Percentiles rank a stretch among this genome's conserved stretches.
These are phyloP conservation scores for Peziza echinospora DNA, from an alignment of 495 filamentous ascomycete species.

Conservation along the genomic window DNA sequence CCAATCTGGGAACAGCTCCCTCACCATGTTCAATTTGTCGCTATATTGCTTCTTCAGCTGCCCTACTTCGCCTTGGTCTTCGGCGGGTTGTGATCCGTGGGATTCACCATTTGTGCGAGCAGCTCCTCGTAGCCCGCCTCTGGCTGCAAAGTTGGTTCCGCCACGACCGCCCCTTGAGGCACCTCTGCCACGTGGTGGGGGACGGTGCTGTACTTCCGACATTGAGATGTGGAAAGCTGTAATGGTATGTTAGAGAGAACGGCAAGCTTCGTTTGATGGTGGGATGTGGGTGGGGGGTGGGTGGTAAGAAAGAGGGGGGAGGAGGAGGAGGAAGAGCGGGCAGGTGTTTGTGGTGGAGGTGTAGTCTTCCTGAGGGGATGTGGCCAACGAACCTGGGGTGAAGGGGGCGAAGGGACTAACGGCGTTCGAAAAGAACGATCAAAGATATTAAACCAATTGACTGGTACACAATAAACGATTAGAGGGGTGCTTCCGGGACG, in stretches of 20 bases:
- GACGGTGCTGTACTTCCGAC: constrained; percentile 81
- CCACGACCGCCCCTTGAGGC: constrained; percentile 65
- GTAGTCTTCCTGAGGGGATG: constrained; percentile 7
- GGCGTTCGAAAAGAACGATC: not conserved
- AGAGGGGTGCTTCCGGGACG: too few relatives aligned
- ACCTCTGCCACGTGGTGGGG: constrained; percentile 55
- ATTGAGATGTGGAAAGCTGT: constrained; percentile 29
- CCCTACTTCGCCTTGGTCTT: constrained; percentile 78
- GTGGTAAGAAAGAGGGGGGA: constrained; percentile 5
- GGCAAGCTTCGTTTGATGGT: constrained; percentile 3
- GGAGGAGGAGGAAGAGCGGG: too few relatives aligned
- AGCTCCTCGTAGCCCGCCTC: constrained; percentile 42
- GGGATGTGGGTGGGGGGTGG: constrained; percentile 4
- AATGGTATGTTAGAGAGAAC: constrained; percentile 15
- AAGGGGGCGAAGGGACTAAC: not conserved
- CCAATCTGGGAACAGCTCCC: constrained; percentile 84
- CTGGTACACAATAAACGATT: too few relatives aligned
- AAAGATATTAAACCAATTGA: too few relatives aligned
- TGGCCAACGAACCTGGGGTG: not conserved
- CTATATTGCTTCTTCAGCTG: constrained; percentile 78
- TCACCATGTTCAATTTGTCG: constrained; percentile 47
- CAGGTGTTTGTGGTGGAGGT: too few relatives aligned
- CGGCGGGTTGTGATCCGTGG: constrained; percentile 31
- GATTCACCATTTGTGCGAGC: constrained; percentile 50
- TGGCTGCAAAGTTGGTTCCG: constrained; percentile 38